Evolutionary conservation across 176 grass and related monocot species (phyloP).

Genomic region (Elymus sibiricus): DNA sequence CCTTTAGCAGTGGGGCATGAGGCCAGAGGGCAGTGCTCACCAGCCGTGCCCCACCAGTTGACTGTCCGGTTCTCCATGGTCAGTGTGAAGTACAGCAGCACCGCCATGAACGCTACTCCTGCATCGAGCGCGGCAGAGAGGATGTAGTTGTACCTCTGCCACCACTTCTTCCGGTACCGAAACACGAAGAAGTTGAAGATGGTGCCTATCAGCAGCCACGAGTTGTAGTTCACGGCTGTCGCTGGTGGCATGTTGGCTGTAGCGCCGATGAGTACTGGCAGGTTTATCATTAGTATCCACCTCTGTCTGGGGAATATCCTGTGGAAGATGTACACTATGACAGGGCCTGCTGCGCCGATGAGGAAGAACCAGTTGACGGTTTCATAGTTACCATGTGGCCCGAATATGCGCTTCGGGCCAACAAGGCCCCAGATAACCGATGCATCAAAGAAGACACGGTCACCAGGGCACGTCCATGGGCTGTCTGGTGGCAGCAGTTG

Average conservation of each 20-base stretch:
- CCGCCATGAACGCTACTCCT: slow-evolving; percentile 82
- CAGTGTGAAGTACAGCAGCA: slow-evolving; percentile 69
- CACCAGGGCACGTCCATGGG: slow-evolving; percentile 69
- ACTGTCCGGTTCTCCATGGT: slow-evolving; percentile 50
- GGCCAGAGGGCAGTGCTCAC: slow-evolving; percentile 72
- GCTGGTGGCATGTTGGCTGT: slow-evolving; percentile 68
- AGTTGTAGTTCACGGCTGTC: slow-evolving; percentile 62
- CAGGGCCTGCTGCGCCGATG: slow-evolving; percentile 44
- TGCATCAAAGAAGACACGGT: slow-evolving; percentile 73
- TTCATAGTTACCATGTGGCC: slow-evolving; percentile 44
- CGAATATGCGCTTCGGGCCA: slow-evolving; percentile 57
- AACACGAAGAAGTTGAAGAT: slow-evolving; percentile 83
- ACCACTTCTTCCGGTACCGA: slow-evolving; percentile 74
- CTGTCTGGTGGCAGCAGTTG: slow-evolving; percentile 53
- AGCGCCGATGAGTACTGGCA: slow-evolving; percentile 72
- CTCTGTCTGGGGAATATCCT: slow-evolving; percentile 47
- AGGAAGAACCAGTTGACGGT: slow-evolving; percentile 82
- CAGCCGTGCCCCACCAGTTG: slow-evolving; percentile 57
- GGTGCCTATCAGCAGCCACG: slow-evolving; percentile 57
- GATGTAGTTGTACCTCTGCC: slow-evolving; percentile 83
- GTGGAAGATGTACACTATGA: slow-evolving; percentile 58
- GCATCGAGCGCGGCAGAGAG: slow-evolving; percentile 67
- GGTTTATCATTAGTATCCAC: slow-evolving; percentile 77
- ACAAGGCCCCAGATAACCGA: slow-evolving; percentile 90
- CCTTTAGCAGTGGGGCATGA: slow-evolving; percentile 59